Percentiles rank a stretch among this genome's conserved stretches.
These are phyloP conservation scores for Mycena belliarum DNA, from an alignment of 768 basidiomycete genomes.

Conservation along the genomic window DNA sequence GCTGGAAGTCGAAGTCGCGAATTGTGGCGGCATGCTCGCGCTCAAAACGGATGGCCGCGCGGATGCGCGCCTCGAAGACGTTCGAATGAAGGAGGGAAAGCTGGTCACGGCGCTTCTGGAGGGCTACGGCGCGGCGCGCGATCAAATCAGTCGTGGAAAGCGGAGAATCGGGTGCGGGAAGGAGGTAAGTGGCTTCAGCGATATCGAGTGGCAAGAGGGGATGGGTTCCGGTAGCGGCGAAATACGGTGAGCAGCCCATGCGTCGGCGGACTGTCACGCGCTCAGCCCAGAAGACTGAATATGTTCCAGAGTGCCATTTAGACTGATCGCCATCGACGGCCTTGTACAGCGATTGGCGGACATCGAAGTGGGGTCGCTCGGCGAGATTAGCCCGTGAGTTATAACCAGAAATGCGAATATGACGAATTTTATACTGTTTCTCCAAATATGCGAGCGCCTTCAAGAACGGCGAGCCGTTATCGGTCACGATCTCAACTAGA, in stretches of 20 bases:
- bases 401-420: too few species aligned
- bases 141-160: slow-evolving; percentile 29
- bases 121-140: slow-evolving; percentile 14
- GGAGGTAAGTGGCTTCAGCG: slow-evolving; percentile 20
- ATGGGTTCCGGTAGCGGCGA: slow-evolving; percentile 6
- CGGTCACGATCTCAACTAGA: too few species aligned
- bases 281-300: slow-evolving; percentile 23
- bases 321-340: too few species aligned
- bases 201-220: neutral
- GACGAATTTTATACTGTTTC: too few species aligned
- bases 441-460: too few species aligned
- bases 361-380: too few species aligned
- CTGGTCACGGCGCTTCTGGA: slow-evolving; percentile 23
- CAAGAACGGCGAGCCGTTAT: too few species aligned
- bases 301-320: too few species aligned
- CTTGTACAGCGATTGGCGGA: too few species aligned
- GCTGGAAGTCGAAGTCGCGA: slow-evolving; percentile 27
- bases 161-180: slow-evolving; percentile 19
- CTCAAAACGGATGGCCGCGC: slow-evolving; percentile 21
- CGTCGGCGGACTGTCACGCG: slow-evolving; percentile 14
- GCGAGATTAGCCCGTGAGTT: too few species aligned
- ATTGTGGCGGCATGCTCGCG: slow-evolving; percentile 24
- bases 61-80: neutral
- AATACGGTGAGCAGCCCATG: slow-evolving; percentile 21
- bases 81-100: slow-evolving; percentile 12